phyloP scores from a whole-genome alignment of 345 rosid species.

The Pugionium dolabratum region DNA sequence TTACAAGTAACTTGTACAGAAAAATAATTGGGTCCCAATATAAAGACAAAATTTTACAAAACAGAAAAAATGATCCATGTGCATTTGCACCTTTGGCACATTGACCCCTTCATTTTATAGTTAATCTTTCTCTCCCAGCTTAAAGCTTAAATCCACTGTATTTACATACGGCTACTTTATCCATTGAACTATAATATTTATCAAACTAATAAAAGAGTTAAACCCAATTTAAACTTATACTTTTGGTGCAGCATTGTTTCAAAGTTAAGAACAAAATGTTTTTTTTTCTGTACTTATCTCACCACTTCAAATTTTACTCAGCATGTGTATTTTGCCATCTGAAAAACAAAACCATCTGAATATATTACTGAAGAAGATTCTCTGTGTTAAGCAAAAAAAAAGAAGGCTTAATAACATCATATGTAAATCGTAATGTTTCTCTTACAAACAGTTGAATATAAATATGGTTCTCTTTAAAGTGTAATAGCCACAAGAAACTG shows the following conservation, averaged over 20 bases:
- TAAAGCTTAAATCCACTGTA: not conserved
- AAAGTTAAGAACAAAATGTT: too few species aligned
- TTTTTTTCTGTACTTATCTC: too few species aligned
- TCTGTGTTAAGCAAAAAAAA: not conserved
- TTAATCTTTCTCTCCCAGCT: not conserved
- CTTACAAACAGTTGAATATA: too few species aligned
- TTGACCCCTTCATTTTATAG: not conserved
- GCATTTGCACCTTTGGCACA: too few species aligned
- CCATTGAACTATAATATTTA: not conserved
- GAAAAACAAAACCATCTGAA: not conserved
- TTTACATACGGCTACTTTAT: not conserved
- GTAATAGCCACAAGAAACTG: slow-evolving; percentile 34
- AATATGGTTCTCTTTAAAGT: not conserved
- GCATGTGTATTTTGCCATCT: slow-evolving; percentile 14
- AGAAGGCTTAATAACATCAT: not conserved
- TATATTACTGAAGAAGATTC: slow-evolving; percentile 11
- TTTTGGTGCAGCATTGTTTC: too few species aligned
- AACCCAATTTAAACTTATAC: too few species aligned
- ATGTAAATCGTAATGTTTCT: not conserved
- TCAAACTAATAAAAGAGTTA: too few species aligned
- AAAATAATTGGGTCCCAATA: too few species aligned
- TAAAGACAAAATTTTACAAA: slow-evolving; percentile 6
- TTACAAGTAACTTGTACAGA: too few species aligned
- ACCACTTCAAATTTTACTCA: too few species aligned
- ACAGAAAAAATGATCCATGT: too few species aligned